Evolutionary conservation across 2,329 filamentous ascomycete species (phyloP).

Genomic region (Arachnopeziza araneosa): DNA sequence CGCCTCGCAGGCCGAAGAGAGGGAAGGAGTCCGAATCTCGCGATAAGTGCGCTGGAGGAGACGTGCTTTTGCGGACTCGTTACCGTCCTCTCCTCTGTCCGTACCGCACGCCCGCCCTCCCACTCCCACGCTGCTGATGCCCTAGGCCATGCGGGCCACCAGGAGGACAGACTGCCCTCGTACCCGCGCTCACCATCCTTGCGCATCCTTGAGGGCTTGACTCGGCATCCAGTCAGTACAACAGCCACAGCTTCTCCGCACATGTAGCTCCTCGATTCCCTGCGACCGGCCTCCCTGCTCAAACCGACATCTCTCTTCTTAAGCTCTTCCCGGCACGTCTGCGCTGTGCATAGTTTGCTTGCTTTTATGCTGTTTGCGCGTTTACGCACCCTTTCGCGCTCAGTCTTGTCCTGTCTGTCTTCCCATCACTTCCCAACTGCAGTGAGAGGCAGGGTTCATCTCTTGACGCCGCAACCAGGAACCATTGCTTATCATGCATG

Average conservation of each 20-base stretch:
- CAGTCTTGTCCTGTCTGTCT: slow-evolving; percentile 16
- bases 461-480: slow-evolving; percentile 29
- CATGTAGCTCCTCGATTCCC: slow-evolving; percentile 8
- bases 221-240: slow-evolving; percentile 22
- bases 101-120: background rate
- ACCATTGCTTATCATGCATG: slow-evolving; percentile 34
- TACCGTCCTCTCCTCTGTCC: background rate
- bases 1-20: background rate
- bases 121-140: slow-evolving; percentile 6
- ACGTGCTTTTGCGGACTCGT: background rate
- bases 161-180: slow-evolving; percentile 11
- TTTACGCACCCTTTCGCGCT: slow-evolving; percentile 21
- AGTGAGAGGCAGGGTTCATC: slow-evolving; percentile 27
- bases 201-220: slow-evolving; percentile 12
- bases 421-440: slow-evolving; percentile 22
- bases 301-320: slow-evolving; percentile 11
- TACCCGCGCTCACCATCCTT: slow-evolving; percentile 15
- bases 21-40: background rate
- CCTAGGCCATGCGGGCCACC: slow-evolving; percentile 11
- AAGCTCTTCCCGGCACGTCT: slow-evolving; percentile 13
- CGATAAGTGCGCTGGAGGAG: background rate
- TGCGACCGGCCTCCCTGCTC: slow-evolving; percentile 8
- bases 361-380: slow-evolving; percentile 24
- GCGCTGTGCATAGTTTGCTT: slow-evolving; percentile 16
- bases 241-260: slow-evolving; percentile 28